Evolutionary conservation across 805 yeast species (phyloP).

Genomic region (Candida sithepensis): DNA sequence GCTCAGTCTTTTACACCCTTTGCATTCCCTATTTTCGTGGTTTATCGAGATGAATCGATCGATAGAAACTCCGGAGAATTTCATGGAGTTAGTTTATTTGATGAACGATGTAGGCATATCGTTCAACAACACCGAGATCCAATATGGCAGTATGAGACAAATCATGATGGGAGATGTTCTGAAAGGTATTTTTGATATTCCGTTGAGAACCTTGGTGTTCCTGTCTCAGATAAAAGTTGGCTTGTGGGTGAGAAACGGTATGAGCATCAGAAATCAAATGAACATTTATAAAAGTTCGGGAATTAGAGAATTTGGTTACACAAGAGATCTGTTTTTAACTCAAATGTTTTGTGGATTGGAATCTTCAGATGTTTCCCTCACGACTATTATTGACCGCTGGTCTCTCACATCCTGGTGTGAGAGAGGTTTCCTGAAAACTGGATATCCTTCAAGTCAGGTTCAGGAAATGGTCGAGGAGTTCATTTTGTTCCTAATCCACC

Average conservation of each 20-base stretch:
- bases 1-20: slow-evolving; percentile 75
- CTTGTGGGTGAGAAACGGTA: slow-evolving; percentile 93
- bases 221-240: slow-evolving; percentile 85
- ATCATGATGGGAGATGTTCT: slow-evolving; percentile 17
- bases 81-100: slow-evolving; percentile 7
- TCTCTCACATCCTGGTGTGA: slow-evolving; percentile 52
- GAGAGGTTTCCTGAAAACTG: slow-evolving; percentile 41
- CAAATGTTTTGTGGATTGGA: slow-evolving; percentile 56
- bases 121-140: slow-evolving; percentile 1
- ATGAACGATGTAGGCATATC: slow-evolving; percentile 9
- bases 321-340: slow-evolving; percentile 69
- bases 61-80: slow-evolving; percentile 10
- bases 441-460: slow-evolving; percentile 31
- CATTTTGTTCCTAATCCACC: slow-evolving; percentile 58
- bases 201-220: slow-evolving; percentile 71
- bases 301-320: slow-evolving; percentile 76
- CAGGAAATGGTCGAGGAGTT: slow-evolving; percentile 72
- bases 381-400: slow-evolving; percentile 69
- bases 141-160: neutral
- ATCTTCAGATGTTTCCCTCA: slow-evolving; percentile 53
- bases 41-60: slow-evolving; percentile 50
- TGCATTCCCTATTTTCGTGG: slow-evolving; percentile 73
- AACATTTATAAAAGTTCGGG: slow-evolving; percentile 76
- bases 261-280: slow-evolving; percentile 72
- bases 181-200: slow-evolving; percentile 57